Evolutionary conservation across 2,329 filamentous ascomycete genomes (phyloP).

Genomic region (Lecanicillium sp.): DNA sequence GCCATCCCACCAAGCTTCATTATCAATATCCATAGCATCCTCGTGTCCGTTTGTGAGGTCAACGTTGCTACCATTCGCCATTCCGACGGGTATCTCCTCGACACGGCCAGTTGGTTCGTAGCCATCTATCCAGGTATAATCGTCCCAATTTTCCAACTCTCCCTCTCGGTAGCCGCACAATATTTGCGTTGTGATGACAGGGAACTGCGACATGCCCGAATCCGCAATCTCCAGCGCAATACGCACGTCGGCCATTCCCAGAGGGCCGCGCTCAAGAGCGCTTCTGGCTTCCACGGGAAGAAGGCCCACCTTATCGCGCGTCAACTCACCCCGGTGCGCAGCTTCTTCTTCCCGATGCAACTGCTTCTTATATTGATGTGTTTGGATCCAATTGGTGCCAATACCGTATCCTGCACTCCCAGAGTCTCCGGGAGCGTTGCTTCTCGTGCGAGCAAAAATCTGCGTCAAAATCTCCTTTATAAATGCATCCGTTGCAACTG

Average conservation of each 20-base stretch:
- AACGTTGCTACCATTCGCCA: conserved; percentile 1
- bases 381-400: conserved; percentile 66
- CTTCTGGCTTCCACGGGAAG: conserved; percentile 75
- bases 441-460: conserved; percentile 55
- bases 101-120: conserved; percentile 17
- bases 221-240: conserved; percentile 70
- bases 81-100: conserved; percentile 19
- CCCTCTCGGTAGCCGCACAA: conserved; percentile 65
- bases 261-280: conserved; percentile 58
- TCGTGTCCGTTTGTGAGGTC: conserved; percentile 23
- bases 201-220: conserved; percentile 68
- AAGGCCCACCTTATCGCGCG: conserved; percentile 66
- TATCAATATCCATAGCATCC: conserved; percentile 53
- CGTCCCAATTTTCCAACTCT: conserved; percentile 60
- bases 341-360: conserved; percentile 69
- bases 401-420: conserved; percentile 55
- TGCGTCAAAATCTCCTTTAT: conserved; percentile 58
- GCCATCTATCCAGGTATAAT: conserved; percentile 46
- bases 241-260: conserved; percentile 71
- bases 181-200: conserved; percentile 63
- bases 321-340: conserved; percentile 63
- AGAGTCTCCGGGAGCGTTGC: conserved; percentile 55
- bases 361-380: conserved; percentile 66
- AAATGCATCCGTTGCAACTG: conserved; percentile 56
- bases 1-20: conserved; percentile 55